phyloP scores from a whole-genome alignment of 306 rosid species.

The Canavalia ensiformis region DNA sequence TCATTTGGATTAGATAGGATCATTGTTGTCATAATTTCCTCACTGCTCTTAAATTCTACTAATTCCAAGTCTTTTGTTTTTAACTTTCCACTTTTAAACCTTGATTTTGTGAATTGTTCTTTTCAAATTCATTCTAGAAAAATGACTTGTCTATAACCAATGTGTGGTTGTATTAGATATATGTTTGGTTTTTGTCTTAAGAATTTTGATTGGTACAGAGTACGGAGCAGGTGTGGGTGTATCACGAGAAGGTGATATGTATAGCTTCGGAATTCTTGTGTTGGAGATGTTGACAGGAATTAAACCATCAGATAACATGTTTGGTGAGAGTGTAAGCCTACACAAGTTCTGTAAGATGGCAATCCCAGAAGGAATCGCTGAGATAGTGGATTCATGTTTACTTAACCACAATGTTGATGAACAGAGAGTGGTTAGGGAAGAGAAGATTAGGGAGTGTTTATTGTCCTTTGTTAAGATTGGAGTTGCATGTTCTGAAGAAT shows the following conservation, averaged over 20 bases:
- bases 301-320: constrained; percentile 46
- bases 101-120: neutral
- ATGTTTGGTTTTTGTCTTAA: neutral
- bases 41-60: neutral
- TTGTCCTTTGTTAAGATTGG: constrained; percentile 47
- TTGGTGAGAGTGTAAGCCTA: constrained; percentile 22
- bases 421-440: neutral
- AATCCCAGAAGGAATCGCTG: constrained; percentile 1
- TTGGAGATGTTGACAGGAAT: constrained; percentile 47
- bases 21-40: neutral
- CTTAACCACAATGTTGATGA: neutral
- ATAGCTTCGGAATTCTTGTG: constrained; percentile 48
- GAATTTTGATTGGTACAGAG: constrained; percentile 32
- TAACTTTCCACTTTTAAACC: neutral
- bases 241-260: constrained; percentile 50
- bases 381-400: constrained; percentile 40
- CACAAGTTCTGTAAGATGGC: constrained; percentile 38
- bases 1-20: neutral
- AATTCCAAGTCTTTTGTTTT: neutral
- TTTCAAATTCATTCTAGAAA: neutral
- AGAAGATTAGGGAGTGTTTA: constrained; percentile 13
- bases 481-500: constrained; percentile 50
- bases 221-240: constrained; percentile 36
- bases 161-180: neutral
- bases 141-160: neutral